These are phyloP conservation scores for Brasenia schreberi DNA, from an alignment of 164 flowering plant species.

Conservation along the genomic window DNA sequence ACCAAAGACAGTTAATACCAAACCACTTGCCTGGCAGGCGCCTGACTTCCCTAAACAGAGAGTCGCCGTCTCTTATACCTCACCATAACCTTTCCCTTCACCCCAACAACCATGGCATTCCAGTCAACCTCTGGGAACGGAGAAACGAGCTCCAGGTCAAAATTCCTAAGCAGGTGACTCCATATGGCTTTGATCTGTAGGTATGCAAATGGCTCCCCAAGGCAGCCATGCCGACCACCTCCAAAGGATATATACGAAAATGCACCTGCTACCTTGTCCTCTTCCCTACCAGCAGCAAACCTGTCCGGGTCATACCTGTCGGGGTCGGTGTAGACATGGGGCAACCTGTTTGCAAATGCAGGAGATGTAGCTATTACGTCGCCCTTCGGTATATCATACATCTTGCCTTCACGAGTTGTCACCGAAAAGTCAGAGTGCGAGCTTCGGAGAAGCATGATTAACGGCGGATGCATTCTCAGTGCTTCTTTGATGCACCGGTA, in stretches of 20 bases:
- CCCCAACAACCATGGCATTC: slow-evolving; percentile 99
- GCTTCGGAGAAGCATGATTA: slow-evolving; percentile 73
- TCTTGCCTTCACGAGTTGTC: slow-evolving; percentile 65
- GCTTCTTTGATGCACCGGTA: slow-evolving; percentile 90
- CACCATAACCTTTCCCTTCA: slow-evolving; percentile 90
- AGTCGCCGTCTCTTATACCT: slow-evolving; percentile 75
- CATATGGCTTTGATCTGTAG: slow-evolving; percentile 92
- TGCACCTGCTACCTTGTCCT: slow-evolving; percentile 87
- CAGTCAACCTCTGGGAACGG: slow-evolving; percentile 94
- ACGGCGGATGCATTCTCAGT: slow-evolving; percentile 88
- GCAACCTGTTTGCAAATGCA: slow-evolving; percentile 85
- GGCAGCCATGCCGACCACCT: slow-evolving; percentile 93
- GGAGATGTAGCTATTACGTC: slow-evolving; percentile 95
- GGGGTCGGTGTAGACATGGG: slow-evolving; percentile 64
- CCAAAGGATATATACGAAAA: slow-evolving; percentile 92
- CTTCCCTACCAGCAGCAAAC: slow-evolving; percentile 77
- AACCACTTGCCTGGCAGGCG: no score
- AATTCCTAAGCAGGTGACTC: slow-evolving; percentile 84
- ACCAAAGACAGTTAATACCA: no score
- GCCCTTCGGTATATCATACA: slow-evolving; percentile 88
- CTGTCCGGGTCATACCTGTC: slow-evolving; percentile 79
- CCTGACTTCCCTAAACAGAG: no score
- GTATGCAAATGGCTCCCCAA: slow-evolving; percentile 92
- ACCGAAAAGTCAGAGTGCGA: slow-evolving; percentile 83
- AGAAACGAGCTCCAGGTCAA: slow-evolving; percentile 69